phyloP scores from a whole-genome alignment of 176 grass and related monocot species.

The Saccharum spontaneum region DNA sequence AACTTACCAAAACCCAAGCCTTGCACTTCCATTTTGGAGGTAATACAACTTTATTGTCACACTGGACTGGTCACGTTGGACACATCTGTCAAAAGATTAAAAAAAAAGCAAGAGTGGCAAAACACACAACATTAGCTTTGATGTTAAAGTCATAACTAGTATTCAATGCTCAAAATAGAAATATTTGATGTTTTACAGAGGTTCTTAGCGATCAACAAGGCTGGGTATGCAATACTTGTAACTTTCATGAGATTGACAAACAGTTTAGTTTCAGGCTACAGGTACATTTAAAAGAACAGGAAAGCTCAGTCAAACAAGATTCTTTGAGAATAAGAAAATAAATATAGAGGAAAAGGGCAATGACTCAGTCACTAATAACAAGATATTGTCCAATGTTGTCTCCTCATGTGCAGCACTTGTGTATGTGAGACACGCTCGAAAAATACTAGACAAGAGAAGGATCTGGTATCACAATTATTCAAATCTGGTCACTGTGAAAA shows the following conservation, averaged over 20 bases:
- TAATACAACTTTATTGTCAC: constrained; percentile 93
- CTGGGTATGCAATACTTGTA: background rate
- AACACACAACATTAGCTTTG: background rate
- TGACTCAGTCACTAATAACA: constrained; percentile 21
- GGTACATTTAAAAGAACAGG: background rate
- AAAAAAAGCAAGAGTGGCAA: constrained; percentile 11
- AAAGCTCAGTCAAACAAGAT: background rate
- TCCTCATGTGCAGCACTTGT: background rate
- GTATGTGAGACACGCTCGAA: constrained; percentile 8
- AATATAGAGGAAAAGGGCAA: background rate
- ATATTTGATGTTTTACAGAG: constrained; percentile 1
- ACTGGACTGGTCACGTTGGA: constrained; percentile 74
- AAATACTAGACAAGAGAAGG: background rate
- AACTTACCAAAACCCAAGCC: constrained; percentile 96
- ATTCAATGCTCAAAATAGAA: background rate
- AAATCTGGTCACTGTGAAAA: background rate
- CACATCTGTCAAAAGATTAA: constrained; percentile 69
- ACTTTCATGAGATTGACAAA: constrained; percentile 25
- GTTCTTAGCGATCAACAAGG: background rate
- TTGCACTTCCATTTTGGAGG: constrained; percentile 96
- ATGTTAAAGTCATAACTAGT: background rate
- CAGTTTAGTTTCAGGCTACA: background rate
- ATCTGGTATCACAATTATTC: background rate
- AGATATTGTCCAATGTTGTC: background rate
- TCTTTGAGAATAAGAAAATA: background rate